These are phyloP conservation scores for Claviceps spartinae DNA, from an alignment of 2,329 filamentous ascomycete genomes.

Conservation along the genomic window DNA sequence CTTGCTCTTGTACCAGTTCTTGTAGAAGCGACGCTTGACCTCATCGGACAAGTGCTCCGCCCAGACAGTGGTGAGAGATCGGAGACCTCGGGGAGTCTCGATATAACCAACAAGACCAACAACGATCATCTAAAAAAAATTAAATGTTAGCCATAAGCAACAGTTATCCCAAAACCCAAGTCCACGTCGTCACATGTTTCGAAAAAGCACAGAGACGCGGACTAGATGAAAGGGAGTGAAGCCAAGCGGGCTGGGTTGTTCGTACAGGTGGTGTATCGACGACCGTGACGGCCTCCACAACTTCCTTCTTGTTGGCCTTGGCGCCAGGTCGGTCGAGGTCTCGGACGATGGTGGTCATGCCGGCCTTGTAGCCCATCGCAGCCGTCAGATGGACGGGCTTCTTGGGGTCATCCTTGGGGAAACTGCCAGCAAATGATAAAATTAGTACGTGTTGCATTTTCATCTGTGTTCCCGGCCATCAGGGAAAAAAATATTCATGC, in stretches of 20 bases:
- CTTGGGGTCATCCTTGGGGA: slow-evolving; percentile 99
- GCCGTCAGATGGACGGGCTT: slow-evolving; percentile 98
- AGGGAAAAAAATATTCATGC: neutral
- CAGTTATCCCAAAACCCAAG: neutral
- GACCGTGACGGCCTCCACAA: slow-evolving; percentile 78
- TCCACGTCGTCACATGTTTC: neutral
- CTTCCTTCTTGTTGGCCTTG: slow-evolving; percentile 99
- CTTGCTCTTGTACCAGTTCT: slow-evolving; percentile 99
- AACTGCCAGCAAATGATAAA: slow-evolving; percentile 38
- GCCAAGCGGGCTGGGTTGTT: slow-evolving; percentile 72
- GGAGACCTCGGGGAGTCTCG: slow-evolving; percentile 97
- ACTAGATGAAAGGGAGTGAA: slow-evolving; percentile 25
- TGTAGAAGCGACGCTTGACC: slow-evolving; percentile 99
- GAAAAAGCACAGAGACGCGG: neutral
- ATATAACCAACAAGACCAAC: slow-evolving; percentile 99
- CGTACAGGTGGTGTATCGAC: slow-evolving; percentile 93
- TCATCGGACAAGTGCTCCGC: slow-evolving; percentile 98
- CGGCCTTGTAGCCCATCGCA: slow-evolving; percentile 98
- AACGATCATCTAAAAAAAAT: slow-evolving; percentile 79
- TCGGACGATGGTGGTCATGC: slow-evolving; percentile 99
- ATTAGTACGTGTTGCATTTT: neutral
- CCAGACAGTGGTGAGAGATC: slow-evolving; percentile 98
- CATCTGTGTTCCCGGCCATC: neutral
- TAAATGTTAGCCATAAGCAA: slow-evolving; percentile 58
- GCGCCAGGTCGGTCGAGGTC: slow-evolving; percentile 97